Base-by-base conservation (phyloP, 192 early-diverging fungal genomes). In the Gaertneriomyces semiglobifer region DNA sequence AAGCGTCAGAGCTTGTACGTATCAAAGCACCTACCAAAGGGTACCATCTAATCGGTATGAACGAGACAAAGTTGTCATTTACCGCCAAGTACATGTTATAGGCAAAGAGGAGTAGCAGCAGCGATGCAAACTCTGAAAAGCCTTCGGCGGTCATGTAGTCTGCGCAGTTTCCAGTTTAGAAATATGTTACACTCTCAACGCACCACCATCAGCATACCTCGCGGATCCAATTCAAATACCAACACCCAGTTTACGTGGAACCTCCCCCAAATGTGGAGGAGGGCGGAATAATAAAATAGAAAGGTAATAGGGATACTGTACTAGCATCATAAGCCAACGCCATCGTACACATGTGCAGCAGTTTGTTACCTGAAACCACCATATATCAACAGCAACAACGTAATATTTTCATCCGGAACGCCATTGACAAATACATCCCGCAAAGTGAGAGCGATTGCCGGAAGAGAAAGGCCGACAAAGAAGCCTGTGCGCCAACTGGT, bases 211-310 rank as follows among this genome's bases (percentile, higher is more conserved):
- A 53, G 19, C 62, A 10, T 40, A 71, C 69, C 69, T 55, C 75
- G 48, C 9, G 72, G 75, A 63, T 79, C 78, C 19, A 79, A 59
- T 51, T 79, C 78, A 19, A 77, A 72, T 7, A 79, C 71, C 9
- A 79, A 60, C 6, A 79, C 72, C 61, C 65, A 79, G 44, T 77
- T 79, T 0, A 79, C 69, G 20, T 65, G 60, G 44, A 56, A 74
- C 19, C 58, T 39, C 25, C 62, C 63, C 63, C 71, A 77, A 4
- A 79, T 70, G 2, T 68, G 41, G 38, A 77, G 66, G 12, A 70
- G 63, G 14, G 62, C 33, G 10, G 65, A 40, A 39, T 75, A 77
- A 14, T 70, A 41, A 53, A 68, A 77, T 6, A 77, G 54, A 52
- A 79, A 71, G 5, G 77, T 11, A 19, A 79, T 77, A 8, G 75